Evolutionary conservation across 148 eudicot genomes (phyloP).

Genomic region (Rhododendron simsii): DNA sequence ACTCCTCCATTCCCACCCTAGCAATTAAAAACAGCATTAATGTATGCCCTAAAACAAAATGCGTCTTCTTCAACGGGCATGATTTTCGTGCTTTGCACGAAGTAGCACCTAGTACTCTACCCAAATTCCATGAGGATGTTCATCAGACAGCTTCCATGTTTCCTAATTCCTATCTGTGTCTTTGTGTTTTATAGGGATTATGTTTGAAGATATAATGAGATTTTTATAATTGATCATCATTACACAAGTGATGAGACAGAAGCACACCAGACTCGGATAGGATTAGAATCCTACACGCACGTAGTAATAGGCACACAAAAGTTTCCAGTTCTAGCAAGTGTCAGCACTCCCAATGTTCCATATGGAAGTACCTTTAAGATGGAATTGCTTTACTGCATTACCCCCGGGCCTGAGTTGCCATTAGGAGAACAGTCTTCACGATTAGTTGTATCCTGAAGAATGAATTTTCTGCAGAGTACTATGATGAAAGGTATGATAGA

Average conservation of each 20-base stretch:
- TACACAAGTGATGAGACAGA: neutral
- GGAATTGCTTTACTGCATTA: conserved; percentile 68
- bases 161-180: too few relatives aligned
- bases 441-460: conserved; percentile 66
- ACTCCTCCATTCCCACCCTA: too few relatives aligned
- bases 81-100: too few relatives aligned
- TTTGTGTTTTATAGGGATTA: too few relatives aligned
- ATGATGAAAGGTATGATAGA: conserved; percentile 97
- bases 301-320: neutral
- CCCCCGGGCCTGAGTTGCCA: conserved; percentile 81
- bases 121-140: too few relatives aligned
- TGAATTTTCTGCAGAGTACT: conserved; percentile 83
- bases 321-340: conserved; percentile 59
- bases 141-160: too few relatives aligned
- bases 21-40: too few relatives aligned
- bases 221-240: neutral
- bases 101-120: too few relatives aligned
- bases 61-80: too few relatives aligned
- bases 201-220: too few relatives aligned
- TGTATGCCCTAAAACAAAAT: too few relatives aligned
- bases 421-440: conserved; percentile 74
- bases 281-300: neutral
- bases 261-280: neutral
- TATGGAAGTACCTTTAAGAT: conserved; percentile 70
- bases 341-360: conserved; percentile 86